Percentiles rank a stretch among this genome's conserved stretches.
phyloP scores from a whole-genome alignment of 2,329 filamentous ascomycete species.

The Bipolaris bicolor region DNA sequence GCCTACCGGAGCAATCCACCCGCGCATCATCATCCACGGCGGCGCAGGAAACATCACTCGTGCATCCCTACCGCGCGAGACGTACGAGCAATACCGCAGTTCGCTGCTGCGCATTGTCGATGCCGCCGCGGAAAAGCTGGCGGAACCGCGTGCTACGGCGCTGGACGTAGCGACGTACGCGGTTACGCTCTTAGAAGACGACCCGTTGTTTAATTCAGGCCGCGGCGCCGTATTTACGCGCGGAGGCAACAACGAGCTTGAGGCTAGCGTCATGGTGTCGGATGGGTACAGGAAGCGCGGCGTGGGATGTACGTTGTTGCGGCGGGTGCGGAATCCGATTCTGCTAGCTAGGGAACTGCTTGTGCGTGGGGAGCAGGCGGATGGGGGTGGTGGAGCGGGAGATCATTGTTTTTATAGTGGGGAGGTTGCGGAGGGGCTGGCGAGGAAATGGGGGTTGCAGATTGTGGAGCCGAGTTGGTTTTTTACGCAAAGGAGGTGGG shows the following conservation, averaged over 20 bases:
- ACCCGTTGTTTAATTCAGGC: slow-evolving; percentile 82
- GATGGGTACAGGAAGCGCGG: slow-evolving; percentile 74
- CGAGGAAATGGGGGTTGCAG: slow-evolving; percentile 70
- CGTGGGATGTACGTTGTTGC: slow-evolving; percentile 76
- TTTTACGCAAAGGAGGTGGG: slow-evolving; percentile 78
- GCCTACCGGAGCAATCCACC: slow-evolving; percentile 23
- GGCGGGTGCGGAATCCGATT: slow-evolving; percentile 79
- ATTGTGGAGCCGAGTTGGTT: slow-evolving; percentile 75
- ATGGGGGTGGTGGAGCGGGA: slow-evolving; percentile 65
- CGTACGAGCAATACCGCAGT: slow-evolving; percentile 47
- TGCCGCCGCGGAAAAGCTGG: slow-evolving; percentile 35
- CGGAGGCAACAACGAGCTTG: slow-evolving; percentile 82
- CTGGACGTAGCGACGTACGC: slow-evolving; percentile 78
- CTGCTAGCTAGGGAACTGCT: slow-evolving; percentile 74
- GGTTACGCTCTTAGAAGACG: slow-evolving; percentile 76
- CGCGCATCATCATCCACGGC: slow-evolving; percentile 58
- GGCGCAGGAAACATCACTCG: slow-evolving; percentile 56
- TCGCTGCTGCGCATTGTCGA: slow-evolving; percentile 49
- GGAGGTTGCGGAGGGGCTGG: slow-evolving; percentile 70
- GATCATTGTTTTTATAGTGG: slow-evolving; percentile 75
- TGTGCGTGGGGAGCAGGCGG: slow-evolving; percentile 67
- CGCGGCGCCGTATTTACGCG: slow-evolving; percentile 86
- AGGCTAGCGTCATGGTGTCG: slow-evolving; percentile 86
- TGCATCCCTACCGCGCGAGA: slow-evolving; percentile 45
- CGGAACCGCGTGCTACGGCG: slow-evolving; percentile 58